phyloP scores from a whole-genome alignment of 306 rosid genomes.

The Trifolium fragiferum region DNA sequence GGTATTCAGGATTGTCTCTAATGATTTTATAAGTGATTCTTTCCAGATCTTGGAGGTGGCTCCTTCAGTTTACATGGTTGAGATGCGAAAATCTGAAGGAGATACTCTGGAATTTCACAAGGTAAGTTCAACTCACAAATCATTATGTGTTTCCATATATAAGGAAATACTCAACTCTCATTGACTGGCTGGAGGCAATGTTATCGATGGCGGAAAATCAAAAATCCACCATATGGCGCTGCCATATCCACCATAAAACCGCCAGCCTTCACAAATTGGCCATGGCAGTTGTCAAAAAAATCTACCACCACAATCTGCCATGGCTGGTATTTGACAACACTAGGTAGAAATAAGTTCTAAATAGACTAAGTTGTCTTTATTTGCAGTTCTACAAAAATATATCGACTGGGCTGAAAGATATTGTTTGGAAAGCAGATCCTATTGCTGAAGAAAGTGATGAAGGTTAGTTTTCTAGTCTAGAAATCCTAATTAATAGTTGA shows the following conservation, averaged over 20 bases:
- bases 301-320: too few species aligned
- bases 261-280: too few species aligned
- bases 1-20: conserved; percentile 23
- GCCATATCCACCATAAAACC: too few species aligned
- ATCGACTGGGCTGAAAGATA: conserved; percentile 80
- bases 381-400: conserved; percentile 83
- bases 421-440: conserved; percentile 87
- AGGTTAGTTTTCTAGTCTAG: conserved; percentile 57
- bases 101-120: conserved; percentile 94
- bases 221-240: too few species aligned
- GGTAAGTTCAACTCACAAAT: conserved; percentile 47
- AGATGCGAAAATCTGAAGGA: conserved; percentile 86
- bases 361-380: conserved; percentile 29
- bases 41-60: conserved; percentile 90
- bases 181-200: not conserved
- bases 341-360: not conserved
- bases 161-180: not conserved
- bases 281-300: too few species aligned
- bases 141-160: not conserved
- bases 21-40: conserved; percentile 22
- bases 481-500: conserved; percentile 22
- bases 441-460: conserved; percentile 53
- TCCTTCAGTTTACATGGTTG: conserved; percentile 90
- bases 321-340: not conserved
- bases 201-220: too few species aligned